Percentiles rank a stretch among this genome's conserved stretches.
These are phyloP conservation scores for Phyllostachys edulis DNA, from an alignment of 176 grass and related monocot genomes.

Conservation along the genomic window DNA sequence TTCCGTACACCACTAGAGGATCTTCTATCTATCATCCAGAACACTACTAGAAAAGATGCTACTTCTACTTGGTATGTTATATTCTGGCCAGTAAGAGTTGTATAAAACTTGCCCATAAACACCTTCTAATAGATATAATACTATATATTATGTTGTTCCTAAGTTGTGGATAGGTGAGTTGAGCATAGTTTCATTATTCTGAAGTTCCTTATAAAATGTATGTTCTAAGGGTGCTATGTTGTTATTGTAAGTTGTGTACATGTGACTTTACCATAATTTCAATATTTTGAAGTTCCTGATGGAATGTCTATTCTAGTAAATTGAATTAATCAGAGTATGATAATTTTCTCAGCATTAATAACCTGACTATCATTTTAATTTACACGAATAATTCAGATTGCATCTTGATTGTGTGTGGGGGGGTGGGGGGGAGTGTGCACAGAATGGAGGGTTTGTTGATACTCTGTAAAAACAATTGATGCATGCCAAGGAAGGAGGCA, in stretches of 20 bases:
- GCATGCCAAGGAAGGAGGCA: not conserved
- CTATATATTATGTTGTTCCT: not conserved
- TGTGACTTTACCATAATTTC: not conserved
- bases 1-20: slow-evolving; percentile 89
- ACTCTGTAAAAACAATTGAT: not conserved
- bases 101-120: not conserved
- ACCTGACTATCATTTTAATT: not conserved
- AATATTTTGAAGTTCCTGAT: not conserved
- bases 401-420: not conserved
- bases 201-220: not conserved
- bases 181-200: not conserved
- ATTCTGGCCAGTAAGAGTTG: slow-evolving; percentile 3
- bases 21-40: slow-evolving; percentile 81
- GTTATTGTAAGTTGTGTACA: not conserved
- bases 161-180: not conserved
- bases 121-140: not conserved
- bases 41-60: slow-evolving; percentile 60
- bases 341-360: not conserved
- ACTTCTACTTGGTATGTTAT: slow-evolving; percentile 66
- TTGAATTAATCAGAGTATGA: slow-evolving; percentile 15
- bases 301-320: not conserved
- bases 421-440: not conserved
- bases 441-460: slow-evolving; percentile 7
- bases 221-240: no score
- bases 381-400: slow-evolving; percentile 18